Evolutionary conservation across 495 filamentous ascomycete species (phyloP), one percentile per base, ranked within the genome.

Genomic region (Apodospora peruviana): DNA sequence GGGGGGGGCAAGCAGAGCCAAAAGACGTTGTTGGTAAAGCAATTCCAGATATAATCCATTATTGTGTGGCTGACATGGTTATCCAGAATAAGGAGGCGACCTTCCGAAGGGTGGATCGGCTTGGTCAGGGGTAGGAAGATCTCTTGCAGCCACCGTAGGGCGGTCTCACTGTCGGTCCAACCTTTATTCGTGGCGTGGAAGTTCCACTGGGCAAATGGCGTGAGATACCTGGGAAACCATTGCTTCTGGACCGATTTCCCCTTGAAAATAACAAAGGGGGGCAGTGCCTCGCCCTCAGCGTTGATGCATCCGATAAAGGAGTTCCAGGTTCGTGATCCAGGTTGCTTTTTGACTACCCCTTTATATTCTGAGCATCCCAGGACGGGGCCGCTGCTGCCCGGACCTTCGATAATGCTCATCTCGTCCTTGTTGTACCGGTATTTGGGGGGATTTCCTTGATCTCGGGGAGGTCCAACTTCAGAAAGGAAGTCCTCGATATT

Each of bases 251-350:
- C 27, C 27, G 7, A 32, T 32, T 32, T 41, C 1, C 51, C 51
- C 27, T 46, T 54, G 14, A 54, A 49, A 37, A 54, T 54, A 29
- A 46, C 24, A 24, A 17, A 8, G 24, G 23, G 40, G 10, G 4
- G 23, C 4, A 54, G 19, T 14, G 11, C 24, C 27, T 14, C 4
- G 7, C 51, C 40, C 2, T 18, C 16, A 14, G 32, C 50, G n/a
- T 43, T 47, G 27, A 52, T 38, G 18, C 36, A 52, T 36, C 43
- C 43, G 1, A 52, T 2, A 12, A 47, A 22, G 2, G 44, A 19
- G 3, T 43, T 47, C 50, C 50, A 53, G 18, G 1, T 40, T 0
- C 32, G 40, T 8, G 1, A 21, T 12, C 45, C 39, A 17, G 29
- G 22, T 19, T 20, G 2, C 39, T 49, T 53, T 8, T 20, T 32